Evolutionary conservation across 768 basidiomycete genomes (phyloP).

Genomic region (Podaxis sp.): DNA sequence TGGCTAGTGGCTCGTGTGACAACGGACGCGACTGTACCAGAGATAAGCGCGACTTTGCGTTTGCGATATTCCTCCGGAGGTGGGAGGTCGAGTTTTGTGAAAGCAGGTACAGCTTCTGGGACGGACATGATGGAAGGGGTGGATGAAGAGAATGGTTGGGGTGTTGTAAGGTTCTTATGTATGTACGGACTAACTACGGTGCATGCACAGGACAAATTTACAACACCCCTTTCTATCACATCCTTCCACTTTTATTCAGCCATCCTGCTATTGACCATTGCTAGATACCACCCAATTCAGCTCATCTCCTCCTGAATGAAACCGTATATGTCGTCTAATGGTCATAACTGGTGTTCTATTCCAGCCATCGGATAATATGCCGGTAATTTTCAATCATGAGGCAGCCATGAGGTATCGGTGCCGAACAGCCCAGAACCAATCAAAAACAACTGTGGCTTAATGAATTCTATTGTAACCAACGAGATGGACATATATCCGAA

Average conservation of each 20-base stretch:
- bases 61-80: conserved; percentile 81
- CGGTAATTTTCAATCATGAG: conserved; percentile 3
- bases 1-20: background rate
- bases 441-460: background rate
- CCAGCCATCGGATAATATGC: background rate
- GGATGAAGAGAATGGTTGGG: conserved; percentile 12
- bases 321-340: background rate
- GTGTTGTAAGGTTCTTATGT: conserved; percentile 1
- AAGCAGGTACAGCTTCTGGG: conserved; percentile 37
- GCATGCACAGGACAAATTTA: conserved; percentile 5
- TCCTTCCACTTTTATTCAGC: background rate
- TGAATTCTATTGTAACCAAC: background rate
- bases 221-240: conserved; percentile 1
- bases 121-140: conserved; percentile 35
- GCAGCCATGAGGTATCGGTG: background rate
- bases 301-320: background rate
- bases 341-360: background rate
- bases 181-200: background rate
- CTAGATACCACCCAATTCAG: background rate
- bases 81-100: conserved; percentile 59
- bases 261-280: background rate
- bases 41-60: conserved; percentile 92
- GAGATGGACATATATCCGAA: background rate
- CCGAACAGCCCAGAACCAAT: background rate
- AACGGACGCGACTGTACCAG: conserved; percentile 49